phyloP scores from a whole-genome alignment of 805 yeast species.

The Candida stauntonica region DNA sequence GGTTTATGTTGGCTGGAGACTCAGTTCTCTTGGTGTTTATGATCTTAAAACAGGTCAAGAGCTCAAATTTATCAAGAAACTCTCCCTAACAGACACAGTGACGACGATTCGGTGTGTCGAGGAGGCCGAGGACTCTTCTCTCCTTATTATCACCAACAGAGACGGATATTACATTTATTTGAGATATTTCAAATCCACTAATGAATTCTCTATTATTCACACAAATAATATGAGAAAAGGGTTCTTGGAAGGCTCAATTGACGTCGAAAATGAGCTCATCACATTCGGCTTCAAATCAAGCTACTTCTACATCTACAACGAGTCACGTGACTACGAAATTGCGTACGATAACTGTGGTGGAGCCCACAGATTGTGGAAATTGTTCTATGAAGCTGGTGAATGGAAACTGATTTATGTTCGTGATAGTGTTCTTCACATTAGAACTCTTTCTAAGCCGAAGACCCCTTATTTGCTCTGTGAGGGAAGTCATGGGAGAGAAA shows the following conservation, averaged over 20 bases:
- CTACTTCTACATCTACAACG: conserved; percentile 77
- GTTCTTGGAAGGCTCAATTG: conserved; percentile 70
- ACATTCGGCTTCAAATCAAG: conserved; percentile 82
- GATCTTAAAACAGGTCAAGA: conserved; percentile 30
- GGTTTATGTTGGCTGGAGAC: conserved; percentile 67
- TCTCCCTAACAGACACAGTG: conserved; percentile 64
- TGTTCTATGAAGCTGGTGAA: conserved; percentile 29
- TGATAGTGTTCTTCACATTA: conserved; percentile 44
- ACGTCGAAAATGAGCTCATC: conserved; percentile 42
- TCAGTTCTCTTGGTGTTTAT: conserved; percentile 59
- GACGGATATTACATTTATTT: conserved; percentile 60
- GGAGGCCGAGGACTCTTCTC: conserved; percentile 16
- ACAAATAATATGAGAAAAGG: conserved; percentile 70
- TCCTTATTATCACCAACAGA: conserved; percentile 48
- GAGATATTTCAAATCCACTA: conserved; percentile 24
- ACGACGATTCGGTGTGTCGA: conserved; percentile 46
- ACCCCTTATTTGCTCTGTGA: conserved; percentile 36
- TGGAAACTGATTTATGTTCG: conserved; percentile 56
- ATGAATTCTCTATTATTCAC: conserved; percentile 34
- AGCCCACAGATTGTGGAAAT: conserved; percentile 79
- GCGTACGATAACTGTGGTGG: conserved; percentile 82
- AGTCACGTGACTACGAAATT: conserved; percentile 66
- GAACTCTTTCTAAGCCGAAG: conserved; percentile 26
- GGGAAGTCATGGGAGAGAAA: conserved; percentile 92
- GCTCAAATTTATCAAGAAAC: conserved; percentile 36